Evolutionary conservation across 139 green algal species (phyloP), one percentile per base, ranked within the genome.

Genomic region (Ettlia oleoabundans): DNA sequence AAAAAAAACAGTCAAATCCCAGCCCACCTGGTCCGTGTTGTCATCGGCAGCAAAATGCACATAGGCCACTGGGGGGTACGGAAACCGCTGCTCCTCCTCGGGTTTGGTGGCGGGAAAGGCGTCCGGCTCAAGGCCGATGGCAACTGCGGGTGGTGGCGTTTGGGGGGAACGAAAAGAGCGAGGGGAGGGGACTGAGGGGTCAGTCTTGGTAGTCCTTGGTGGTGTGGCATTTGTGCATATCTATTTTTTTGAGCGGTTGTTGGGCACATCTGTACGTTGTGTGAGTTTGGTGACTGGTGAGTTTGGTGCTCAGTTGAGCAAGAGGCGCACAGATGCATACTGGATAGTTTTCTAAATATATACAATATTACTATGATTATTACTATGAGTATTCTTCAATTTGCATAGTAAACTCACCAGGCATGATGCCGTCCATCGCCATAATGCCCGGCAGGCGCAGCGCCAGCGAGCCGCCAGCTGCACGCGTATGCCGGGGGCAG

Each of bases 401-500:
- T 69, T 22, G 28, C 24, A 69, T 10, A 8, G 26, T 0, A 33
- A 35, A 24, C 70, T 38, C 52, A 80, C 73, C 73, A 28, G 73
- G 28, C 18, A 80, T 53, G 53, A 80, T 42, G 2, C 73, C 73
- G 30, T 80, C 53, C 0, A 80, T 53, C 22, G 33, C 18, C 53
- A 80, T 80, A 10, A 68, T 68, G 8, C 73, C 38, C 6, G 73
- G 73, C 53, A 80, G 73, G 35, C 73, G 73, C 35, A 80, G 53
- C 53, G 73, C 73, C 53, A 80, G 52, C 24, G 73, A 80, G 22
- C 73, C 73, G 10, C 73, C 73, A 13, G 73, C 73, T 80, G 73
- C 53, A 51, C 3, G 19, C 1, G n/a, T 6, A 4, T 62, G n/a
- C n/a, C n/a, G n/a, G 32, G 18, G n/a, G 47, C 15, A 67, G 15